Evolutionary conservation across 139 green algal species (phyloP).

Genomic region (Chlamydomonas sp.): DNA sequence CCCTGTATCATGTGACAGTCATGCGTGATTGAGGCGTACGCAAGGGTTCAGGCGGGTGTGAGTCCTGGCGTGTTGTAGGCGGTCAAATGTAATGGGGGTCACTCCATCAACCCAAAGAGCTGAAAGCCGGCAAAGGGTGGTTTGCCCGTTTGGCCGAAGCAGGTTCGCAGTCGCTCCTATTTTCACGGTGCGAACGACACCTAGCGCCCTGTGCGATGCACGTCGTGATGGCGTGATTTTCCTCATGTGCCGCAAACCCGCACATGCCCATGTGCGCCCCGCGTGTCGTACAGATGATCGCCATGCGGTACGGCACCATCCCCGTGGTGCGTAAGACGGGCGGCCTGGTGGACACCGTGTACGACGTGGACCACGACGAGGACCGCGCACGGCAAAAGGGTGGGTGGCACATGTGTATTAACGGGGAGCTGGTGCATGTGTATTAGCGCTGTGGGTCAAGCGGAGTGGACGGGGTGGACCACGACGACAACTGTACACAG

Average conservation of each 20-base stretch:
- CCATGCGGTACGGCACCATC: slow-evolving; percentile 75
- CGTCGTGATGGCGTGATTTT: no score
- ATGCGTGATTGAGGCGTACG: no score
- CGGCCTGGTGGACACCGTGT: slow-evolving; percentile 91
- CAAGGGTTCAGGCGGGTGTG: no score
- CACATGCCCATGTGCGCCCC: neutral
- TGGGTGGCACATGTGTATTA: neutral
- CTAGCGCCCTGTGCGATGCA: no score
- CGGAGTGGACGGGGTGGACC: neutral
- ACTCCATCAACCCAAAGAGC: no score
- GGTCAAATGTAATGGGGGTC: no score
- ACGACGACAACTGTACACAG: neutral
- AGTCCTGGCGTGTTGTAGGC: no score
- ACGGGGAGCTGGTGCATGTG: neutral
- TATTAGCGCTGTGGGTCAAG: neutral
- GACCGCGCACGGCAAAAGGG: slow-evolving; percentile 59
- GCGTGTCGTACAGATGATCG: slow-evolving; percentile 44
- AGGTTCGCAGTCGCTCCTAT: no score
- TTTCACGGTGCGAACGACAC: no score
- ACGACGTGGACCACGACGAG: slow-evolving; percentile 86
- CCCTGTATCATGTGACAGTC: no score
- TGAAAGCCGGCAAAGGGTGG: no score
- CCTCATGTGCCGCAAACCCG: neutral
- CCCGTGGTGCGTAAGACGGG: slow-evolving; percentile 93
- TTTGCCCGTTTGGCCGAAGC: no score